Base-by-base conservation (phyloP, 2,329 filamentous ascomycete genomes). In the Fusarium fujikuroi region DNA sequence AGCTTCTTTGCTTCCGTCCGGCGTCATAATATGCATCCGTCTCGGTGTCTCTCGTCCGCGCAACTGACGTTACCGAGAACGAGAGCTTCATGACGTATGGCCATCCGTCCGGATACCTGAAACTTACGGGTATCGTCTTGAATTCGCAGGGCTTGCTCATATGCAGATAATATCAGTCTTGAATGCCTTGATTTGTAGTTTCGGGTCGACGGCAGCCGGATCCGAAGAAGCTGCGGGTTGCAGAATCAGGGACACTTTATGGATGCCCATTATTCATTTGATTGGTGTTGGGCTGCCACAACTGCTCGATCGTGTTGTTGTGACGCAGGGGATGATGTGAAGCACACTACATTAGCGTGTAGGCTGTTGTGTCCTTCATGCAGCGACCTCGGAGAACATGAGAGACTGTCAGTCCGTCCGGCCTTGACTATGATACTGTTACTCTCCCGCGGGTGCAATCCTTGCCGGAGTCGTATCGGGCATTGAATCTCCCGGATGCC, bases 251-350 rank as follows among this genome's bases (percentile, higher is more conserved):
- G 67, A 60, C 70, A 59, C 32, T 44, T 60, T 52, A 40, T 66
- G 63, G 66, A 25, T 39, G 39, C 54, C 39, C 52, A 37, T 66
- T 54, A 19, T 32, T 53, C 42, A 64, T 50, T 54, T 49, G 37
- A 43, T 43, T 47, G 54, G 58, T 23, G 64, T 52, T 54, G 50
- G 47, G 56, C 40, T 68, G 58, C 60, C 63, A 49, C 39, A 57
- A 70, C 43, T 52, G 42, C 37, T 56, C 52, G 67, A 73, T 73
- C 63, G 56, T 49, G 53, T 44, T 63, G 50, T 60, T 63, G 47
- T 60, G 71, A 72, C 42, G 67, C 71, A 73, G 67, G 71, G 71
- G 71, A 74, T 53, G 42, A 57, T 50, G 36, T 66, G 59, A 72
- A 64, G 67, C 71, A 64, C 60, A 56, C 43, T 46, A 50, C 56